Evolutionary conservation across 306 rosid species (phyloP).

Genomic region (Vicia villosa): DNA sequence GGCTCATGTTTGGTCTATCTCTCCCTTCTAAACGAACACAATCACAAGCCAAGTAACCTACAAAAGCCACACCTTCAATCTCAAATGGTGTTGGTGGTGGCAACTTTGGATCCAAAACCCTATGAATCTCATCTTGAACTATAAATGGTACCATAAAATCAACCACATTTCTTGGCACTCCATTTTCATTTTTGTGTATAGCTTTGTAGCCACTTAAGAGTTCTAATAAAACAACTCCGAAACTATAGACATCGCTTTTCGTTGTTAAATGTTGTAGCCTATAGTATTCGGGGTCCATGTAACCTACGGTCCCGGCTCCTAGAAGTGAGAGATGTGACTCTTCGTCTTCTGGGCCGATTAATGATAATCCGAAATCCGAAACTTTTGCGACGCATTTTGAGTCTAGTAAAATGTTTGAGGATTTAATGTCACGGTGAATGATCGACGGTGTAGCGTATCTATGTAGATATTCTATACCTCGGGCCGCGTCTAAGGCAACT

Average conservation of each 20-base stretch:
- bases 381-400: conserved; percentile 60
- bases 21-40: conserved; percentile 71
- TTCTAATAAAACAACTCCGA: conserved; percentile 75
- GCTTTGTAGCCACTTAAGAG: conserved; percentile 67
- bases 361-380: conserved; percentile 71
- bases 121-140: conserved; percentile 70
- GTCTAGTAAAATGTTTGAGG: conserved; percentile 71
- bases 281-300: conserved; percentile 93
- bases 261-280: conserved; percentile 69
- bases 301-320: conserved; percentile 80
- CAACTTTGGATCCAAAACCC: conserved; percentile 67
- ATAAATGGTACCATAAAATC: conserved; percentile 74
- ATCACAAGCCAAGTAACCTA: conserved; percentile 80
- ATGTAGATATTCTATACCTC: conserved; percentile 76
- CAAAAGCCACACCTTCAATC: conserved; percentile 73
- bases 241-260: conserved; percentile 89
- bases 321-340: conserved; percentile 54
- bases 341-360: conserved; percentile 66
- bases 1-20: conserved; percentile 66
- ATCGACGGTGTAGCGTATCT: conserved; percentile 60
- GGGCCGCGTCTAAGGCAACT: conserved; percentile 73
- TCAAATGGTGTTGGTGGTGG: conserved; percentile 80
- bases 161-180: conserved; percentile 79
- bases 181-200: conserved; percentile 66
- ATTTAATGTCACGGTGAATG: conserved; percentile 79